Evolutionary conservation across 495 filamentous ascomycete species (phyloP).

Genomic region (Aspergillus cristatus): DNA sequence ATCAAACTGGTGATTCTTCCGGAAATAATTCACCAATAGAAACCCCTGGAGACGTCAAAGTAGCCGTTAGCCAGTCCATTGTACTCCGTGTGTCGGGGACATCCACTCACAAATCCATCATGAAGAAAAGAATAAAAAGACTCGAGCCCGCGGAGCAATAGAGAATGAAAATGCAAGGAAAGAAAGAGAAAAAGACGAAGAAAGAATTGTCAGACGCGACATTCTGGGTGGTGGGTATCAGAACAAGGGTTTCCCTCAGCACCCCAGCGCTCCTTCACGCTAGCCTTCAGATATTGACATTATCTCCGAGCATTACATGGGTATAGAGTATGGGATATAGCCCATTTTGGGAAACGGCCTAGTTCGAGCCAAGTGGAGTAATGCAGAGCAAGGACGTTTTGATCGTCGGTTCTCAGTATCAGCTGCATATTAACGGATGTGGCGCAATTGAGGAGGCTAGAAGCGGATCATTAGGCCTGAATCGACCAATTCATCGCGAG

Average conservation of each 20-base stretch:
- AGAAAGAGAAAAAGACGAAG: slow-evolving; percentile 5
- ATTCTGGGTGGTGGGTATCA: slow-evolving; percentile 11
- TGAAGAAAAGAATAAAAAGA: slow-evolving; percentile 11
- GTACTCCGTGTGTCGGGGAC: not conserved
- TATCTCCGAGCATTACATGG: slow-evolving; percentile 7
- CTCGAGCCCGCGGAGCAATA: slow-evolving; percentile 13
- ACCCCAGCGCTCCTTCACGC: slow-evolving; percentile 7
- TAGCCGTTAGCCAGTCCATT: slow-evolving; percentile 3
- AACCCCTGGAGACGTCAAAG: slow-evolving; percentile 8
- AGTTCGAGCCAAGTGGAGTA: slow-evolving; percentile 7
- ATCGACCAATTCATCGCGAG: no score
- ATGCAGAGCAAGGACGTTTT: slow-evolving; percentile 10
- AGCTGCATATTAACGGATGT: no score
- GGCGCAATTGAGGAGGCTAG: no score
- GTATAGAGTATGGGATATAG: slow-evolving; percentile 5
- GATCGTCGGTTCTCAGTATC: no score
- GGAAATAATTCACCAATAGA: slow-evolving; percentile 1
- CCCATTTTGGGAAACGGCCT: slow-evolving; percentile 5
- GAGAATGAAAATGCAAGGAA: slow-evolving; percentile 4
- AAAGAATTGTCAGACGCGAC: slow-evolving; percentile 1
- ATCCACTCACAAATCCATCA: slow-evolving; percentile 10
- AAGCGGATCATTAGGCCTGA: no score
- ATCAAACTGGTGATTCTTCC: slow-evolving; percentile 22
- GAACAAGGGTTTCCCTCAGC: slow-evolving; percentile 16
- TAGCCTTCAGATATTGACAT: slow-evolving; percentile 14